Base-by-base conservation (phyloP, 139 green algal genomes). In the Gonium pectorale region DNA sequence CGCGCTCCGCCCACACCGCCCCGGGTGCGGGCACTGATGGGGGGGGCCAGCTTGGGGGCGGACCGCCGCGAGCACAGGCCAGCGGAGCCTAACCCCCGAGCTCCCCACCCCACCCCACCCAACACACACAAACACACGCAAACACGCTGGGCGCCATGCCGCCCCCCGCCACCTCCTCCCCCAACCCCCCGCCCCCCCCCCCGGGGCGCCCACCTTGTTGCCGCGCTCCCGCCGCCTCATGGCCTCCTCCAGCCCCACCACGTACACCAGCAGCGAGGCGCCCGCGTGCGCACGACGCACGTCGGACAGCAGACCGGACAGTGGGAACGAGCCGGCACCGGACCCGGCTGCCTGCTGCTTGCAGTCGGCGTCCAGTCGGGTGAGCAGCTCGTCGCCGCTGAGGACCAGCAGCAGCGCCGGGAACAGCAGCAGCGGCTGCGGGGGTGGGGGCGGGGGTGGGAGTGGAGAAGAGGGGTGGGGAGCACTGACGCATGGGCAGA, bases 371-470 rank as follows among this genome's bases (percentile, higher is more conserved):
- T 64, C 43, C 62, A 83, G 77, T 13, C 31, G 43, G 0, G 6
- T 2, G 24, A 83, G 77, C 43, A 83, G 62, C 77, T 83, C 77
- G 62, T 83, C 77, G 2, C 77, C 77, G 0, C 31, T 24, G 62
- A 83, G 77, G 8, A 51, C 77, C 77, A 83, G 43, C 60, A 64
- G 13, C 77, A 83, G n/a, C 54, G 33, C 26, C 9, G 77, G 77
- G 59, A 83, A 83, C 43, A 83, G 77, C 43, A 74, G 17, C n/a
- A 83, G 77, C 5, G 77, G 43, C 77, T 83, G 77, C 0, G 51
- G 22, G 2, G 33, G 46, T 15, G 51, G 33, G 49, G 49, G 2
- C 3, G 27, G 6, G 41, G 67, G 7, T 11, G 19, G 27, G 67
- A 4, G 2, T 33, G 26, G 1, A 46, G 64, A 68, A 7, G 9